Percentiles rank a stretch among this genome's conserved stretches.
Evolutionary conservation across 306 rosid genomes (phyloP).

Genomic region (Amphicarpaea edgeworthii): DNA sequence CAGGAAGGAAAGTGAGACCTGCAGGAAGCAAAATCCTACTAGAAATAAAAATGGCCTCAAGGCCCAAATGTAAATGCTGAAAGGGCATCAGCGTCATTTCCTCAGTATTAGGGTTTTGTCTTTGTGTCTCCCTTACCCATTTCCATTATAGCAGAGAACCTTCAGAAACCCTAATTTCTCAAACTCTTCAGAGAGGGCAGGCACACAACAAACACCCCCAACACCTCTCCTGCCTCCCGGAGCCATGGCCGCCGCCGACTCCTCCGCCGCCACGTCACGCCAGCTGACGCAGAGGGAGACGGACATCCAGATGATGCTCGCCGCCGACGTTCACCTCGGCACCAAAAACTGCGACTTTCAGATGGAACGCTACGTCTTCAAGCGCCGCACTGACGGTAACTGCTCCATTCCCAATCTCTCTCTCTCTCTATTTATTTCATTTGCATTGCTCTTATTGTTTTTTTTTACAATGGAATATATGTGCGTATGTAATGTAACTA

Average conservation of each 20-base stretch:
- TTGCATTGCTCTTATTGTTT: neutral
- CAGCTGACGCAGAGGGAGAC: slow-evolving; percentile 74
- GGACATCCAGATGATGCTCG: slow-evolving; percentile 89
- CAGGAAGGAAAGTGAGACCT: too few relatives aligned
- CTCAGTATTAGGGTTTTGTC: neutral
- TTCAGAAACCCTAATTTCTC: slow-evolving; percentile 3
- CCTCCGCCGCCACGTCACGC: slow-evolving; percentile 46
- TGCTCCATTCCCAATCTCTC: neutral
- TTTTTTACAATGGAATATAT: neutral
- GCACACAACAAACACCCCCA: too few relatives aligned
- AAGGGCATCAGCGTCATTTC: neutral
- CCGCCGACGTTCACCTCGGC: slow-evolving; percentile 82
- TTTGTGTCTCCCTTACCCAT: neutral
- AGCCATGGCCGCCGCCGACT: slow-evolving; percentile 55
- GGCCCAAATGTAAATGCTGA: neutral
- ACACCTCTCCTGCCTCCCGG: neutral
- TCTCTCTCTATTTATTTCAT: too few relatives aligned
- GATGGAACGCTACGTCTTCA: slow-evolving; percentile 86
- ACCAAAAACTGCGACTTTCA: slow-evolving; percentile 82
- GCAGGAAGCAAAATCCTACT: too few relatives aligned
- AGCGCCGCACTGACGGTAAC: slow-evolving; percentile 74
- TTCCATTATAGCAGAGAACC: neutral
- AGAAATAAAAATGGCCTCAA: neutral
- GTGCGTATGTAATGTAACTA: neutral
- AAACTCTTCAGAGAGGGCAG: neutral